Conservation (phyloP, 495 filamentous ascomycete genomes). For the Neurospora sp. region DNA sequence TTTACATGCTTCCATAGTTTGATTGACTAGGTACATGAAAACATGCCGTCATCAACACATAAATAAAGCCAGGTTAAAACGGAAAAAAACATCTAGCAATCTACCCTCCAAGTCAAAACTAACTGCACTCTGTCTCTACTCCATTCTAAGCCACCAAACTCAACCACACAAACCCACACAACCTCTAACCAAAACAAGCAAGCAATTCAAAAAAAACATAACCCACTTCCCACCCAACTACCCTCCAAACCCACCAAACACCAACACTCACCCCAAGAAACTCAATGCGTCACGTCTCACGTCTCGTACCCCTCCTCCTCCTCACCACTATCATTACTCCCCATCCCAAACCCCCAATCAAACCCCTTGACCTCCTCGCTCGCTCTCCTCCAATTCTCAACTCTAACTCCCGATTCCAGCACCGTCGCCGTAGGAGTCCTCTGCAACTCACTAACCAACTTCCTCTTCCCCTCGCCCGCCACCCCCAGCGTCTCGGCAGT, state of each 20-base stretch:
- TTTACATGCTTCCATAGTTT: no score
- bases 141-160: no score
- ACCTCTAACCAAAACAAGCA: no score
- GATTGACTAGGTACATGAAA: no score
- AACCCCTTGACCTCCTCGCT: background rate
- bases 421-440: background rate
- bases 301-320: background rate
- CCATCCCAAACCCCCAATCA: background rate
- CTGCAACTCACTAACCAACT: background rate
- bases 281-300: background rate
- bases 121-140: no score
- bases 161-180: no score
- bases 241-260: background rate
- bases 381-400: background rate
- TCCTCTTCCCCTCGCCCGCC: background rate
- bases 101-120: no score
- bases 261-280: background rate
- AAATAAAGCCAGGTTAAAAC: no score
- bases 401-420: no score
- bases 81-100: no score
- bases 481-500: background rate
- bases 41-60: no score
- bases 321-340: background rate
- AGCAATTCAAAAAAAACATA: no score
- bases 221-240: background rate